phyloP scores from a whole-genome alignment of 352 stramenopile genomes.

The Globisporangium viniferum region DNA sequence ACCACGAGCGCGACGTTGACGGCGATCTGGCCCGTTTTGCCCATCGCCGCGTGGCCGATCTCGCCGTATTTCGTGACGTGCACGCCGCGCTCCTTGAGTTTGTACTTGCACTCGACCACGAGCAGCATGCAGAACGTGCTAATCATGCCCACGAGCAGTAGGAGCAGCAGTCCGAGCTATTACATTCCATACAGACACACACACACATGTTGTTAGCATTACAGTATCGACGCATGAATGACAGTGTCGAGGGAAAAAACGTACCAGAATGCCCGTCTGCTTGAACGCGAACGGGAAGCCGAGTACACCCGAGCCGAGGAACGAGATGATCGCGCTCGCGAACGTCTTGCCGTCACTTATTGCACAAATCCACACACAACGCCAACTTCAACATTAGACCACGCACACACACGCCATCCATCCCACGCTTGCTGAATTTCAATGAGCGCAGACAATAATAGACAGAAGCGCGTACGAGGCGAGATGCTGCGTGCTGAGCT shows the following conservation, averaged over 20 bases:
- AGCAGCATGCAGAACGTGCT: slow-evolving; percentile 62
- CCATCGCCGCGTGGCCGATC: slow-evolving; percentile 79
- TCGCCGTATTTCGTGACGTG: slow-evolving; percentile 77
- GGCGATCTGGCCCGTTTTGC: slow-evolving; percentile 49
- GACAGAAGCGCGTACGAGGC: slow-evolving; percentile 31
- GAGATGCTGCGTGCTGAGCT: slow-evolving; percentile 24
- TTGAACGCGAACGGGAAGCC: slow-evolving; percentile 90
- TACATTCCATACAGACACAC: neutral
- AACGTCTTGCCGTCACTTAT: slow-evolving; percentile 60
- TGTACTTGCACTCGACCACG: slow-evolving; percentile 79
- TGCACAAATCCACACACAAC: neutral
- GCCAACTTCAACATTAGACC: neutral
- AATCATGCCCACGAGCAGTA: slow-evolving; percentile 44
- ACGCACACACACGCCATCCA: neutral
- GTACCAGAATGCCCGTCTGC: slow-evolving; percentile 79
- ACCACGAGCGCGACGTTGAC: slow-evolving; percentile 87
- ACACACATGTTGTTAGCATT: neutral
- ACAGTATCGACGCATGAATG: neutral
- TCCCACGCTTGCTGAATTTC: neutral
- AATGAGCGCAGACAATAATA: neutral
- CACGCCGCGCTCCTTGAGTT: slow-evolving; percentile 48
- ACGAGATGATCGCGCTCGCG: slow-evolving; percentile 85
- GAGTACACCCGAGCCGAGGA: slow-evolving; percentile 90
- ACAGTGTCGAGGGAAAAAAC: slow-evolving; percentile 1
- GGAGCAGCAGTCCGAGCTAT: slow-evolving; percentile 55